Conservation (phyloP, 352 stramenopile species). For the Hyaloperonospora brassicae region DNA sequence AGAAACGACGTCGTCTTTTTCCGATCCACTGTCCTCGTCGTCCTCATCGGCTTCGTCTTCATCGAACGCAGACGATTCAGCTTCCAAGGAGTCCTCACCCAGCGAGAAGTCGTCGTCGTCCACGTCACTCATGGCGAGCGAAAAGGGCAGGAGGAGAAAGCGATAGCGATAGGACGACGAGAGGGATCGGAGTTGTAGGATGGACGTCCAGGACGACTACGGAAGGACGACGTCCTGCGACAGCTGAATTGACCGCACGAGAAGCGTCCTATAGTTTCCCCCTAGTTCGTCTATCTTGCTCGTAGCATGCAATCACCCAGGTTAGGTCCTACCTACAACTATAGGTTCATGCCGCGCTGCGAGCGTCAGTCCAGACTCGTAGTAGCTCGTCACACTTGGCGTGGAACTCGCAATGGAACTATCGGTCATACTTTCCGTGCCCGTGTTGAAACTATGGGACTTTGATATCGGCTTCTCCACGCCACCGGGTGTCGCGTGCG, state of each 20-base stretch:
- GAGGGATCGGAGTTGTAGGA: neutral
- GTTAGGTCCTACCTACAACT: conserved; percentile 11
- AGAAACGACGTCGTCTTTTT: conserved; percentile 9
- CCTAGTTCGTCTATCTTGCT: too few species aligned
- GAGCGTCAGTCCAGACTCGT: conserved; percentile 6
- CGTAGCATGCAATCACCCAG: neutral
- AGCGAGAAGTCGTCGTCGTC: conserved; percentile 62
- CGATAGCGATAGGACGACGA: neutral
- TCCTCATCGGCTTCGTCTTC: conserved; percentile 30
- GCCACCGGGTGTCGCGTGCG: too few species aligned
- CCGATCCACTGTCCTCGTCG: conserved; percentile 20
- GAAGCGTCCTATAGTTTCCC: too few species aligned
- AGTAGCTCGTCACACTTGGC: conserved; percentile 6
- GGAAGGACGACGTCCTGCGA: too few species aligned
- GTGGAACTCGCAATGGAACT: neutral
- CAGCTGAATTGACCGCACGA: too few species aligned
- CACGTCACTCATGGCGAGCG: conserved; percentile 20
- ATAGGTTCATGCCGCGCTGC: conserved; percentile 9
- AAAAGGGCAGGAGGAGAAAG: neutral
- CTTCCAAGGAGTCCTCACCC: conserved; percentile 35
- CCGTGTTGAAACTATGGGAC: too few species aligned
- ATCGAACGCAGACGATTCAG: conserved; percentile 29
- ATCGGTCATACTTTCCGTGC: too few species aligned
- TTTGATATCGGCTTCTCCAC: too few species aligned
- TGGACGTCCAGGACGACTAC: too few species aligned